Percentiles rank a stretch among this genome's conserved stretches.
Conservation (phyloP, 2,329 filamentous ascomycete species). For the Penicillium sp. region DNA sequence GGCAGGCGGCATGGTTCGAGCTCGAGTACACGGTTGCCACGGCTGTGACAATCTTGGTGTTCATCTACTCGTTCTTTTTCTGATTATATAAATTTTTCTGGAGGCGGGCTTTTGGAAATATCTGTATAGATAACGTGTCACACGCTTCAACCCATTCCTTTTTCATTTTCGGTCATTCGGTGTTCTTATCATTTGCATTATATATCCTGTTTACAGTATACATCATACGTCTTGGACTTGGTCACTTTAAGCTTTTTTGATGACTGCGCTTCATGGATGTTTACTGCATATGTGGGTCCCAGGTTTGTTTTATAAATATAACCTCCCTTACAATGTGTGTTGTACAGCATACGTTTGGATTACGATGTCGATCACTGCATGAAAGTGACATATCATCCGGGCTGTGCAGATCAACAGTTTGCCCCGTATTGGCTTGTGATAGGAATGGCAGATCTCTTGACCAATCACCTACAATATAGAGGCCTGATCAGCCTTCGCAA, state of each 20-base stretch:
- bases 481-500: no score
- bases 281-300: not conserved
- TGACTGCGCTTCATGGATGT: not conserved
- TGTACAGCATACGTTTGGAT: no score
- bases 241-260: not conserved
- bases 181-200: not conserved
- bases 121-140: conserved; percentile 10
- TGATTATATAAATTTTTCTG: conserved; percentile 6
- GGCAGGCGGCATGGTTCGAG: conserved; percentile 58
- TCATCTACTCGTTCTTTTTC: conserved; percentile 45
- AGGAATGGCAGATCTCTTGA: no score
- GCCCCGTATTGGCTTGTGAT: not conserved
- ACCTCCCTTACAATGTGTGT: no score
- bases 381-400: not conserved
- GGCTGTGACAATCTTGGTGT: conserved; percentile 51
- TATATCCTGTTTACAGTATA: not conserved
- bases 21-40: conserved; percentile 55
- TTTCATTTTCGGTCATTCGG: not conserved
- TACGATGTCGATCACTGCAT: not conserved
- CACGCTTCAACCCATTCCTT: not conserved
- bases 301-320: no score
- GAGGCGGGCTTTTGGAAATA: not conserved
- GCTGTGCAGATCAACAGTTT: not conserved
- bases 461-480: no score
- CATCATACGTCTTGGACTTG: not conserved